Percentiles rank a stretch among this genome's conserved stretches.
Evolutionary conservation across 2,329 filamentous ascomycete genomes (phyloP).

Genomic region (Alternaria metachromatica): DNA sequence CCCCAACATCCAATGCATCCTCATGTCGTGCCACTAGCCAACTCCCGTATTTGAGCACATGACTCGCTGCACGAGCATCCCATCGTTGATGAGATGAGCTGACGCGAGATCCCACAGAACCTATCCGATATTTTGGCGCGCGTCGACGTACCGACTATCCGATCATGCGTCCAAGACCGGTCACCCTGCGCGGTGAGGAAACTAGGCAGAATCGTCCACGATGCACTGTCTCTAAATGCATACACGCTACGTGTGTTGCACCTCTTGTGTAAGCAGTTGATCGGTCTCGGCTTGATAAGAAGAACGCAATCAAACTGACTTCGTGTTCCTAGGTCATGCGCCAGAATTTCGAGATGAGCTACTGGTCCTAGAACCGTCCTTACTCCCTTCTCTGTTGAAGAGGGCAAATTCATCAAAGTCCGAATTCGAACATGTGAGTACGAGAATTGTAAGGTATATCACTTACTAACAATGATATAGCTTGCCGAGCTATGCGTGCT

Average conservation of each 20-base stretch:
- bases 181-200: conserved; percentile 58
- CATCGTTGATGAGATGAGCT: conserved; percentile 21
- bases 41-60: conserved; percentile 20
- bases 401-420: conserved; percentile 40
- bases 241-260: conserved; percentile 59
- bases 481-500: conserved; percentile 39
- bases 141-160: conserved; percentile 47
- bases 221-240: conserved; percentile 59
- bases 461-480: conserved; percentile 20
- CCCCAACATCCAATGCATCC: conserved; percentile 12
- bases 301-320: conserved; percentile 19
- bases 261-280: conserved; percentile 52
- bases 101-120: conserved; percentile 38
- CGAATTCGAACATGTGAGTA: conserved; percentile 41
- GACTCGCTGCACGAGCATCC: conserved; percentile 26
- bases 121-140: conserved; percentile 45
- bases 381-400: conserved; percentile 43
- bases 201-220: conserved; percentile 53
- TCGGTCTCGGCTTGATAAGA: neutral
- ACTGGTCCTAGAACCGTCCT: conserved; percentile 35
- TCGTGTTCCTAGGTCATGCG: conserved; percentile 33
- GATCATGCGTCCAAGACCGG: conserved; percentile 53
- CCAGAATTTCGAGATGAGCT: conserved; percentile 40
- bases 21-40: conserved; percentile 15
- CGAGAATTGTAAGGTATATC: neutral